Conservation (phyloP, 1,284 basidiomycete genomes). For the Marasmius tenuissimus region DNA sequence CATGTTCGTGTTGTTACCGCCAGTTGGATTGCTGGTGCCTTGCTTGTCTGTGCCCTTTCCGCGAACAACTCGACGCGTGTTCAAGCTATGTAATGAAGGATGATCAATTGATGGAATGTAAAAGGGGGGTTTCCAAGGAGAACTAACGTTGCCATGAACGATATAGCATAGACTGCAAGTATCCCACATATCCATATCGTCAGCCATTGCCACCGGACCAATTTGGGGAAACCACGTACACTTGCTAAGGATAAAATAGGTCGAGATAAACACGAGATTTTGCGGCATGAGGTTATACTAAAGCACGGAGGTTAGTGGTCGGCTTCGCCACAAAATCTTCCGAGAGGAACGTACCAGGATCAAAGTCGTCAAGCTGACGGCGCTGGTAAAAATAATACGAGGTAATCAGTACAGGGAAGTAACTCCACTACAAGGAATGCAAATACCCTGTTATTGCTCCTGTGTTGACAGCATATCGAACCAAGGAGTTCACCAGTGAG, state of each 20-base stretch:
- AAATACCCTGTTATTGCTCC: conserved; percentile 60
- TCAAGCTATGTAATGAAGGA: conserved; percentile 35
- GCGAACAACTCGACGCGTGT: conserved; percentile 46
- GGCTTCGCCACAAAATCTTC: conserved; percentile 2
- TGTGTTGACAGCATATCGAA: conserved; percentile 53
- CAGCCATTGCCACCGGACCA: not conserved
- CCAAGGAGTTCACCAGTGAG: conserved; percentile 53
- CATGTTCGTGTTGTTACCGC: conserved; percentile 38
- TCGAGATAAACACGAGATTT: conserved; percentile 58
- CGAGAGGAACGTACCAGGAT: conserved; percentile 43
- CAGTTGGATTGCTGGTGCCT: conserved; percentile 20
- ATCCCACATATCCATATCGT: not conserved
- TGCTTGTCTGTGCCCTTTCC: conserved; percentile 46
- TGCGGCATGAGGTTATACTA: conserved; percentile 57
- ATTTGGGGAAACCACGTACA: conserved; percentile 36
- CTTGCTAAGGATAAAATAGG: conserved; percentile 67
- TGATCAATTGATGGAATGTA: conserved; percentile 3
- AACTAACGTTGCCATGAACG: conserved; percentile 64
- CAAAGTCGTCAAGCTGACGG: conserved; percentile 56
- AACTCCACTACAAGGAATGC: not conserved
- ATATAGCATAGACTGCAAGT: conserved; percentile 61
- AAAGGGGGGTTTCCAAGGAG: not conserved
- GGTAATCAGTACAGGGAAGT: conserved; percentile 5
- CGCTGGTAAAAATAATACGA: conserved; percentile 32
- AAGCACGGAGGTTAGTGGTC: not conserved